Evolutionary conservation across 179 eudicot species (phyloP).

Genomic region (Beta lomatogona): DNA sequence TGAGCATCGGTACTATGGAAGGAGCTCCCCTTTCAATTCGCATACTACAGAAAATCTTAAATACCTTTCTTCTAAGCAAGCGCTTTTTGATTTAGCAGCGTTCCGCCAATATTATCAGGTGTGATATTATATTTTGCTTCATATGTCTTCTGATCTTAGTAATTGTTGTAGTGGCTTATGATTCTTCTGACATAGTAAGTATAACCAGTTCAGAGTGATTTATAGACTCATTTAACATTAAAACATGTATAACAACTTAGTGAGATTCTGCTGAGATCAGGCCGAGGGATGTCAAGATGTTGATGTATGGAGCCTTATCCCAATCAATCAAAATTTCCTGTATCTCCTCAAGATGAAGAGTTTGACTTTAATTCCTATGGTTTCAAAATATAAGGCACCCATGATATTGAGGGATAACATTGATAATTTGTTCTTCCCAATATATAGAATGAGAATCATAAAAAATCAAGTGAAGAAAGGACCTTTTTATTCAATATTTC

Average conservation of each 20-base stretch:
- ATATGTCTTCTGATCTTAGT: not conserved
- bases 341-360: not conserved
- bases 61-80: slow-evolving; percentile 94
- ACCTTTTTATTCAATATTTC: too few relatives aligned
- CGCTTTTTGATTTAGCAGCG: slow-evolving; percentile 89
- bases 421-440: not conserved
- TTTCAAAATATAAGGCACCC: not conserved
- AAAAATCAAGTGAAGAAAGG: too few relatives aligned
- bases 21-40: slow-evolving; percentile 78
- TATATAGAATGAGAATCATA: not conserved
- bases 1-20: slow-evolving; percentile 98
- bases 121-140: not conserved
- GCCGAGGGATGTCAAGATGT: not conserved
- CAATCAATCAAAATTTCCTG: not conserved
- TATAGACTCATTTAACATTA: not conserved
- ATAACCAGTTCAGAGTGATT: not conserved
- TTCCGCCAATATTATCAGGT: slow-evolving; percentile 95
- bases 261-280: not conserved
- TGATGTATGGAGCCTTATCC: not conserved
- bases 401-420: not conserved
- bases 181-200: not conserved
- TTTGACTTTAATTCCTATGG: not conserved
- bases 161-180: not conserved
- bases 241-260: not conserved
- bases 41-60: slow-evolving; percentile 68